Evolutionary conservation across 108 stramenopile species (phyloP).

Genomic region (Conticribra weissflogii): DNA sequence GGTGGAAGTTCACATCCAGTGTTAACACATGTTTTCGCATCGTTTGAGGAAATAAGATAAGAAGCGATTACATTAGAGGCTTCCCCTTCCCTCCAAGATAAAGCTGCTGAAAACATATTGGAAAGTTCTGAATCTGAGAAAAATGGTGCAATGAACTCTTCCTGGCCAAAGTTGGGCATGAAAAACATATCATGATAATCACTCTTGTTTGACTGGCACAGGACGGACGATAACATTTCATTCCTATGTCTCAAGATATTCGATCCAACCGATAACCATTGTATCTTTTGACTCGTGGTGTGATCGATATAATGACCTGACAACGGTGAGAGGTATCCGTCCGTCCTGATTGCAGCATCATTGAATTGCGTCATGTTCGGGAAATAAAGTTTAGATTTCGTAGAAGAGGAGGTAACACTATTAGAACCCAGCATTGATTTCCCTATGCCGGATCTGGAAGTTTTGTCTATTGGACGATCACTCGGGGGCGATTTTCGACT

Average conservation of each 20-base stretch:
- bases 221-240: not conserved
- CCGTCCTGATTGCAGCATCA: too few species aligned
- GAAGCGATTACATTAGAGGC: too few species aligned
- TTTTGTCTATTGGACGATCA: not conserved
- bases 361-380: too few species aligned
- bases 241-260: not conserved
- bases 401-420: not conserved
- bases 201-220: not conserved
- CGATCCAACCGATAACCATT: not conserved
- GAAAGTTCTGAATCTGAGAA: not conserved
- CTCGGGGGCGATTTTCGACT: not conserved
- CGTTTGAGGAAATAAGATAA: too few species aligned
- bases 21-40: too few species aligned
- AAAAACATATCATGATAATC: not conserved
- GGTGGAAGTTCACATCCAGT: too few species aligned
- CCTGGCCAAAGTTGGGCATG: not conserved
- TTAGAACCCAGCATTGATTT: not conserved
- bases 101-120: not conserved
- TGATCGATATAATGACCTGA: not conserved
- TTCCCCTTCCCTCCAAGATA: too few species aligned
- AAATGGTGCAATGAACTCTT: not conserved
- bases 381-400: not conserved
- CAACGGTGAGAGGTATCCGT: too few species aligned
- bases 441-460: not conserved
- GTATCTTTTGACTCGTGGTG: not conserved